These are phyloP conservation scores for Eimeria praecox DNA, from an alignment of 169 alveolate species.

Conservation along the genomic window DNA sequence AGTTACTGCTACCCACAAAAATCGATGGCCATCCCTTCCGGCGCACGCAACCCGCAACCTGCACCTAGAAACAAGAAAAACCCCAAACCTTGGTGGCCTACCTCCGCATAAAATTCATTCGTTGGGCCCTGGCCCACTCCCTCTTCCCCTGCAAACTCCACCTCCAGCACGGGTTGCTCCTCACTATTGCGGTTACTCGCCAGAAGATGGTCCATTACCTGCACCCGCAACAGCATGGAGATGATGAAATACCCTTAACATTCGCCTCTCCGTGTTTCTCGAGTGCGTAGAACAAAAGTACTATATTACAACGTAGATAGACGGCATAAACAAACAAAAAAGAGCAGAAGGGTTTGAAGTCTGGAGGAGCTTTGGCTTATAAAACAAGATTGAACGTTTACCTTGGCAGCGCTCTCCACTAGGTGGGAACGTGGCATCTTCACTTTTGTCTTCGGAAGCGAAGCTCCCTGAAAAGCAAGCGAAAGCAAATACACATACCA, in stretches of 20 bases:
- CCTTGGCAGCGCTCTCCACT: constrained; percentile 80
- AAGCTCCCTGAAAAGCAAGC: constrained; percentile 10
- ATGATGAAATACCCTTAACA: neutral
- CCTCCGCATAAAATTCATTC: constrained; percentile 83
- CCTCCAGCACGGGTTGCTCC: constrained; percentile 82
- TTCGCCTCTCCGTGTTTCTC: neutral
- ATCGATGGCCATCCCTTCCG: neutral
- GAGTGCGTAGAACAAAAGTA: neutral
- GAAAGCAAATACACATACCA: no score
- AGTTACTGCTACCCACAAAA: neutral
- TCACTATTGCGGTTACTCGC: constrained; percentile 56
- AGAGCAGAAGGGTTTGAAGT: neutral
- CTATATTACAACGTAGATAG: neutral
- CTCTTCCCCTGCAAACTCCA: constrained; percentile 82
- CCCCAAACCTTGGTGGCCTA: neutral
- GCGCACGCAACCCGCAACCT: neutral
- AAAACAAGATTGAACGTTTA: neutral
- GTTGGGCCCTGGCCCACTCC: constrained; percentile 85
- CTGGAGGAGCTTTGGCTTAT: neutral
- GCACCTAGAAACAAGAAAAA: neutral
- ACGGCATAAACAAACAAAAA: neutral
- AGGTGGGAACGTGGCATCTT: constrained; percentile 67
- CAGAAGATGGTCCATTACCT: constrained; percentile 80
- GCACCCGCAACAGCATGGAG: neutral
- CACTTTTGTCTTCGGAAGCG: constrained; percentile 77